These are phyloP conservation scores for Potentilla sterilis DNA, from an alignment of 306 rosid species.

Conservation along the genomic window DNA sequence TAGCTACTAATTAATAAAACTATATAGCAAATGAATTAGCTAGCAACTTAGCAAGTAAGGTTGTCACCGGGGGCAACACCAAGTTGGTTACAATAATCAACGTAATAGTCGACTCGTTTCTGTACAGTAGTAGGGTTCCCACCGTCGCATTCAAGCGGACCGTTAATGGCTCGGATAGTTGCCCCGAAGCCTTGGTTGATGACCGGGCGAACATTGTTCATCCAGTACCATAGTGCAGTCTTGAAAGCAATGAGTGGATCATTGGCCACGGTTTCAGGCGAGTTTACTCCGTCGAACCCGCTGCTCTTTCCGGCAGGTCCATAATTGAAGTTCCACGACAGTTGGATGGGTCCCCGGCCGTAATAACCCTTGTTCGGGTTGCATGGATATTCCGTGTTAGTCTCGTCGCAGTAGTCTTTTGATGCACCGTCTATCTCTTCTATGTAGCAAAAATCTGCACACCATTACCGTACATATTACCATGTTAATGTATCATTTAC, in stretches of 20 bases:
- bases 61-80: conserved; percentile 73
- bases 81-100: conserved; percentile 52
- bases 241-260: conserved; percentile 60
- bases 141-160: conserved; percentile 74
- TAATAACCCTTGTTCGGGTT: conserved; percentile 60
- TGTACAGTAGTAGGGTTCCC: conserved; percentile 46
- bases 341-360: conserved; percentile 86
- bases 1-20: too few relatives aligned
- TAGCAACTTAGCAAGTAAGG: conserved; percentile 47
- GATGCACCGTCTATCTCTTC: conserved; percentile 83
- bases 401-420: conserved; percentile 73
- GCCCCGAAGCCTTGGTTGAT: conserved; percentile 68
- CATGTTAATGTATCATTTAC: background rate
- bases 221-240: conserved; percentile 91
- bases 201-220: conserved; percentile 56
- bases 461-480: background rate
- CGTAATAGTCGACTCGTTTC: conserved; percentile 50
- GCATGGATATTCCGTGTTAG: conserved; percentile 61
- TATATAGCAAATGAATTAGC: background rate
- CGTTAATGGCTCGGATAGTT: conserved; percentile 85
- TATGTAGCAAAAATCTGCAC: conserved; percentile 71
- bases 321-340: conserved; percentile 89
- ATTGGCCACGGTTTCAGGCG: conserved; percentile 68
- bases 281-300: conserved; percentile 62
- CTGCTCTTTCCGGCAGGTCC: conserved; percentile 67